These are phyloP conservation scores for Puccinia coronata DNA, from an alignment of 1,284 basidiomycete genomes.

Conservation along the genomic window DNA sequence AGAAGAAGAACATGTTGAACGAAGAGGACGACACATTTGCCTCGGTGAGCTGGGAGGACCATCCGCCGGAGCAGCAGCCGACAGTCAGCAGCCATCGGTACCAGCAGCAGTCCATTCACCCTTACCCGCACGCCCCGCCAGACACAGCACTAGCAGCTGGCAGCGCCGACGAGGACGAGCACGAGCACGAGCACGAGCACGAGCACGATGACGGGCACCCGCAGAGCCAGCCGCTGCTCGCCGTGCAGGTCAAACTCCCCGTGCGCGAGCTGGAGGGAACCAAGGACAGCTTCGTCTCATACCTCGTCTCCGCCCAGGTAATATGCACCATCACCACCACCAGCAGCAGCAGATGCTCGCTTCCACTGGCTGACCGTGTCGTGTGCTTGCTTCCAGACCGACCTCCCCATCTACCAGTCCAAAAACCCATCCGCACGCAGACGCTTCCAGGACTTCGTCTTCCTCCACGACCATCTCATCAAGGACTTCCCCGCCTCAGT, in stretches of 20 bases:
- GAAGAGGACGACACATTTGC: slow-evolving; percentile 56
- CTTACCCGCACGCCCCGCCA: slow-evolving; percentile 27
- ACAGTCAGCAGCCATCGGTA: slow-evolving; percentile 17
- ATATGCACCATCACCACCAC: slow-evolving; percentile 64
- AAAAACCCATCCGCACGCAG: slow-evolving; percentile 73
- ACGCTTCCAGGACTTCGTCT: slow-evolving; percentile 96
- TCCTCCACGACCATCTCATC: slow-evolving; percentile 81
- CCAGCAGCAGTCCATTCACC: slow-evolving; percentile 43
- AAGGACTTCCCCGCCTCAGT: slow-evolving; percentile 95
- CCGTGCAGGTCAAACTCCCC: slow-evolving; percentile 81
- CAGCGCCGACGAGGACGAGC: too few relatives aligned
- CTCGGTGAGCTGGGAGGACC: slow-evolving; percentile 56
- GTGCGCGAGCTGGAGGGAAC: slow-evolving; percentile 93
- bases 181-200: too few relatives aligned
- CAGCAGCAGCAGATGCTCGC: background rate
- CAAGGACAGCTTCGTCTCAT: slow-evolving; percentile 94
- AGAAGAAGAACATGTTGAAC: background rate
- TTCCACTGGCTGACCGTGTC: too few relatives aligned
- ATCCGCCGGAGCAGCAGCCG: too few relatives aligned
- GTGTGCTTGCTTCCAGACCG: slow-evolving; percentile 72
- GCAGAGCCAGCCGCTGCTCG: slow-evolving; percentile 53
- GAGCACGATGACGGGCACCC: too few relatives aligned
- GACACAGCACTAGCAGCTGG: too few relatives aligned
- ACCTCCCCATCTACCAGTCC: slow-evolving; percentile 74
- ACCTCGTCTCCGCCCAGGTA: slow-evolving; percentile 86